Conservation (phyloP, 805 yeast species). For the Sugiyamaella americana region DNA sequence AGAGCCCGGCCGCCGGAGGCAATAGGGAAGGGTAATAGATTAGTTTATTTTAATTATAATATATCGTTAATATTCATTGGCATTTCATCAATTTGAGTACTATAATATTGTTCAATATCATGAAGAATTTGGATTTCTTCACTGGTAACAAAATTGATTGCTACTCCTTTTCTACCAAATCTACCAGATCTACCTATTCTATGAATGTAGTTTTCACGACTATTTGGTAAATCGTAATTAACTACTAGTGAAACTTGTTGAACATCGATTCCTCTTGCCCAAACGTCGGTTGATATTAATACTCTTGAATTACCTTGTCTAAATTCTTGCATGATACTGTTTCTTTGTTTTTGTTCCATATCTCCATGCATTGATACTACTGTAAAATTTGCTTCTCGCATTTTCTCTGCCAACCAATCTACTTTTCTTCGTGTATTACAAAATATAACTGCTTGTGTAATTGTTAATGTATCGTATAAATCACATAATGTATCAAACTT, state of each 20-base stretch:
- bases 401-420: conserved; percentile 73
- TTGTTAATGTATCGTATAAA: conserved; percentile 88
- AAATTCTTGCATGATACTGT: conserved; percentile 90
- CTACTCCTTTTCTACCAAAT: conserved; percentile 98
- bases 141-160: conserved; percentile 85
- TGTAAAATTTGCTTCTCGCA: conserved; percentile 76
- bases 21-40: too few relatives aligned
- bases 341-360: conserved; percentile 90
- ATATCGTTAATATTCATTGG: conserved; percentile 48
- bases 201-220: conserved; percentile 91
- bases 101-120: conserved; percentile 85
- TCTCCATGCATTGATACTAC: conserved; percentile 96
- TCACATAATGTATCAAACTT: conserved; percentile 93
- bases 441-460: conserved; percentile 96
- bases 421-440: conserved; percentile 95
- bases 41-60: conserved; percentile 22
- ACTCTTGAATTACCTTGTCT: conserved; percentile 92
- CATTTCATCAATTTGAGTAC: conserved; percentile 88
- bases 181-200: conserved; percentile 98
- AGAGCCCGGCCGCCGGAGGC: too few relatives aligned
- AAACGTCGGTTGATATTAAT: conserved; percentile 86
- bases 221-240: conserved; percentile 86
- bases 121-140: conserved; percentile 69
- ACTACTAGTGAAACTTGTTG: conserved; percentile 95
- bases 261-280: conserved; percentile 97